Percentiles rank a stretch among this genome's conserved stretches.
These are phyloP conservation scores for Tuber umbilicatum DNA, from an alignment of 495 filamentous ascomycete genomes.

Conservation along the genomic window DNA sequence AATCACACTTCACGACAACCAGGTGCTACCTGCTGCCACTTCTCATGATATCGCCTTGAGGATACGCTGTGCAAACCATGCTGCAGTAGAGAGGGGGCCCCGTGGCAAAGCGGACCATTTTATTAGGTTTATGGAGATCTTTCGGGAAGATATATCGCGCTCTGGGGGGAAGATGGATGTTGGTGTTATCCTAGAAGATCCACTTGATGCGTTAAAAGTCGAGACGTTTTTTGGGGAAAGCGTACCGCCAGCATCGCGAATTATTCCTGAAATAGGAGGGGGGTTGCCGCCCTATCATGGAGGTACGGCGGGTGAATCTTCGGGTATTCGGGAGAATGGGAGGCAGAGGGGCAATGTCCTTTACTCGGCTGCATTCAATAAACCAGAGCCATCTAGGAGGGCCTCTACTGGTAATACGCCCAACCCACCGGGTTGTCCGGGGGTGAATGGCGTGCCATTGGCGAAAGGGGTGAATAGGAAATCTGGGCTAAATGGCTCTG, in stretches of 20 bases:
- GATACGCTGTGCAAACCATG: background rate
- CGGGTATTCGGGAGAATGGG: background rate
- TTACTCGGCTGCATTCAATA: background rate
- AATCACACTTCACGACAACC: background rate
- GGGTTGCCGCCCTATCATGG: background rate
- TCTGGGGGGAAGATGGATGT: conserved; percentile 1
- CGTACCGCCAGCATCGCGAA: background rate
- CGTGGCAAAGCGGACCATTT: background rate
- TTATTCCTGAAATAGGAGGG: background rate
- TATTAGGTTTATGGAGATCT: background rate
- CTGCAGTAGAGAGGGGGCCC: background rate
- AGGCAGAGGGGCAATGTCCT: background rate
- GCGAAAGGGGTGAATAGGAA: background rate
- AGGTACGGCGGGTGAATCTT: background rate
- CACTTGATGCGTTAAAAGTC: background rate
- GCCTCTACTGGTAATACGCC: background rate
- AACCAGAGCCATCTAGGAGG: background rate
- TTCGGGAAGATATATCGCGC: background rate
- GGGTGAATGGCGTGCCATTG: background rate
- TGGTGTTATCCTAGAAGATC: background rate
- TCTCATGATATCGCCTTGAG: background rate
- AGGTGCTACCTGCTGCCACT: background rate
- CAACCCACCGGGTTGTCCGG: background rate
- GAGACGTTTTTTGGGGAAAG: background rate
- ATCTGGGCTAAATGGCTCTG: background rate